Conservation (phyloP, 352 stramenopile genomes). For the Pythium sukuiense region DNA sequence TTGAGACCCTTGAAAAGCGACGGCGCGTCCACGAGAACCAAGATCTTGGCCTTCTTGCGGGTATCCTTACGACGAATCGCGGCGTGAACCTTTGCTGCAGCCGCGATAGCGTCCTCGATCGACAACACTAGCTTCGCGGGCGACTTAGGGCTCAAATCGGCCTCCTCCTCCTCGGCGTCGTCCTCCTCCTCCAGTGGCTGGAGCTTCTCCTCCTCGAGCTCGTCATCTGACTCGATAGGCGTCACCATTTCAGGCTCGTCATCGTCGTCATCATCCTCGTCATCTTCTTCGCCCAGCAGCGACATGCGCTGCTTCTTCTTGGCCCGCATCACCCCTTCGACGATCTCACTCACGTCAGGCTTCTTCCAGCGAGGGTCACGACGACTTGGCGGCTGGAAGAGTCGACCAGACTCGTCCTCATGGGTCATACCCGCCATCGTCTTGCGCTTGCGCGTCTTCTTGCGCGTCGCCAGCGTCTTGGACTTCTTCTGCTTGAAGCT, state of each 20-base stretch:
- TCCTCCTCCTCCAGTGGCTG: constrained; percentile 24
- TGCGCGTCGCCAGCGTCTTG: constrained; percentile 74
- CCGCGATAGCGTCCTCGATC: constrained; percentile 48
- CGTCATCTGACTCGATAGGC: constrained; percentile 26
- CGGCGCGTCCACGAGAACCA: constrained; percentile 53
- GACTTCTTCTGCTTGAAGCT: constrained; percentile 87
- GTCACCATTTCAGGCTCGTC: constrained; percentile 21
- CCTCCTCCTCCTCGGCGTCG: constrained; percentile 24
- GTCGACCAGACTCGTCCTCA: constrained; percentile 65
- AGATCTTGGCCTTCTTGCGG: constrained; percentile 66
- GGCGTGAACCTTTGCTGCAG: constrained; percentile 41
- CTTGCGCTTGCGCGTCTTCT: constrained; percentile 78
- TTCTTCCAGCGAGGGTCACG: constrained; percentile 80
- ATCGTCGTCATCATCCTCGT: constrained; percentile 21
- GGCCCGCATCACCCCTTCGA: constrained; percentile 34
- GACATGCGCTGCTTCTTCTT: constrained; percentile 44
- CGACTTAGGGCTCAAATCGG: constrained; percentile 26
- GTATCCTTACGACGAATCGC: constrained; percentile 58
- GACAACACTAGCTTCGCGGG: constrained; percentile 44
- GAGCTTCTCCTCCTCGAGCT: constrained; percentile 25
- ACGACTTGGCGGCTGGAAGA: constrained; percentile 71
- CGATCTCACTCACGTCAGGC: constrained; percentile 40
- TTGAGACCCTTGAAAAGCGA: constrained; percentile 65
- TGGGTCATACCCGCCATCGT: constrained; percentile 54
- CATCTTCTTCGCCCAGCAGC: constrained; percentile 7